Conservation (phyloP, 345 rosid genomes). For the Murraya koenigii region DNA sequence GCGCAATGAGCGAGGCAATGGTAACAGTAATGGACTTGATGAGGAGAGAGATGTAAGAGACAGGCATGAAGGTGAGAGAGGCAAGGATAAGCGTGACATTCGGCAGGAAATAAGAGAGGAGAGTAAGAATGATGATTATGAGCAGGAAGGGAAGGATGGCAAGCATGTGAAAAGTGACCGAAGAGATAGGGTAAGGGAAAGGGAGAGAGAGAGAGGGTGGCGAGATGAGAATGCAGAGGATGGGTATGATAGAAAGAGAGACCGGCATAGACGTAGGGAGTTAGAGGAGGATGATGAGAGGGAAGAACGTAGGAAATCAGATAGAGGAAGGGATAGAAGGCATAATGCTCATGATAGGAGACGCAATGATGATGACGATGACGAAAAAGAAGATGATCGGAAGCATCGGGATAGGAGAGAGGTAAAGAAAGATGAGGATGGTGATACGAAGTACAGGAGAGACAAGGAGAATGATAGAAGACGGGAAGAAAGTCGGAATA, state of each 20-base stretch:
- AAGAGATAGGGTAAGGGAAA: constrained; percentile 16
- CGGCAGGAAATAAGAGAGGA: neutral
- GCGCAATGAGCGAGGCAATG: neutral
- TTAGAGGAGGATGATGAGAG: constrained; percentile 29
- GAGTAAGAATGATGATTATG: neutral
- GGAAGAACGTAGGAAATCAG: constrained; percentile 8
- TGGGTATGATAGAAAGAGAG: constrained; percentile 24
- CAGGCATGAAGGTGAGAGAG: neutral
- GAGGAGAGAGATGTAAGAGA: constrained; percentile 6
- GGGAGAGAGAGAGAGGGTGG: constrained; percentile 19
- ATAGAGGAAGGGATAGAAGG: constrained; percentile 10
- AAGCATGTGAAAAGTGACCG: constrained; percentile 18
- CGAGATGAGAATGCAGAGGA: constrained; percentile 25
- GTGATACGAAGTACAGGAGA: constrained; percentile 21
- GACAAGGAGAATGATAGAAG: constrained; percentile 28
- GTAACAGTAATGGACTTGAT: neutral
- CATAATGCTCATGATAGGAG: neutral
- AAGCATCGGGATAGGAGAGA: constrained; percentile 6
- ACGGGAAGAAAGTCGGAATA: constrained; percentile 26
- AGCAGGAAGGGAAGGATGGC: constrained; percentile 18
- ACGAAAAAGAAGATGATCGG: neutral
- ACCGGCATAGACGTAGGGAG: constrained; percentile 25
- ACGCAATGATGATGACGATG: no score
- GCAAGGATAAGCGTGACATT: neutral
- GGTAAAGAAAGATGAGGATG: constrained; percentile 30